Evolutionary conservation across 371 early-diverging fungal genomes (phyloP).

Genomic region (Mortierella sp.): DNA sequence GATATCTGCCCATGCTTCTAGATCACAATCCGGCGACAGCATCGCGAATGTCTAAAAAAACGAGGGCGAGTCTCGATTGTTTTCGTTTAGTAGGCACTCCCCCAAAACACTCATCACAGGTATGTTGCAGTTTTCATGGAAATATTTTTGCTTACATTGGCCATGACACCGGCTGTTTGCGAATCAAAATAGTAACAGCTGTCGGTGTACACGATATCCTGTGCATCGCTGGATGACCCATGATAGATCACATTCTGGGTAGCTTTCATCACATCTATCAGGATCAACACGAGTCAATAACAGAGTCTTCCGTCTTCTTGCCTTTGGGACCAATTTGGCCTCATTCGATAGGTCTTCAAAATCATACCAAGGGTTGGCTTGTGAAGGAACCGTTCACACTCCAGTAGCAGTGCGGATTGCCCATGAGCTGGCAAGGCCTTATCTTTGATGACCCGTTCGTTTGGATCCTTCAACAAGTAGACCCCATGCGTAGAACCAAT

Average conservation of each 20-base stretch:
- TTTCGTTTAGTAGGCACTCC: too few relatives aligned
- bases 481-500: slow-evolving; percentile 56
- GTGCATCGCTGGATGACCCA: not conserved
- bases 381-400: slow-evolving; percentile 46
- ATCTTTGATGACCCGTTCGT: slow-evolving; percentile 15
- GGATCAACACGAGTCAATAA: too few relatives aligned
- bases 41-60: slow-evolving; percentile 21
- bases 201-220: slow-evolving; percentile 50
- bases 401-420: slow-evolving; percentile 21
- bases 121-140: too few relatives aligned
- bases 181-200: slow-evolving; percentile 57
- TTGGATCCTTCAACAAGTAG: slow-evolving; percentile 37
- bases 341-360: not conserved
- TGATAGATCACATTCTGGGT: slow-evolving; percentile 16
- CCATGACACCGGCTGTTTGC: slow-evolving; percentile 31
- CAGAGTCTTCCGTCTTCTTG: too few relatives aligned
- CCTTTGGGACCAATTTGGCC: too few relatives aligned
- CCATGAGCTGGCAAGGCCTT: slow-evolving; percentile 12
- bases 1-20: slow-evolving; percentile 57
- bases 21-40: slow-evolving; percentile 33
- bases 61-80: too few relatives aligned
- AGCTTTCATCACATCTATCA: slow-evolving; percentile 26
- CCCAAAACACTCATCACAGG: too few relatives aligned
- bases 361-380: slow-evolving; percentile 41
- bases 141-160: slow-evolving; percentile 33